Percentiles rank a stretch among this genome's conserved stretches.
Evolutionary conservation across 2,329 filamentous ascomycete species (phyloP).

Genomic region (Pseudocercospora eumusae): DNA sequence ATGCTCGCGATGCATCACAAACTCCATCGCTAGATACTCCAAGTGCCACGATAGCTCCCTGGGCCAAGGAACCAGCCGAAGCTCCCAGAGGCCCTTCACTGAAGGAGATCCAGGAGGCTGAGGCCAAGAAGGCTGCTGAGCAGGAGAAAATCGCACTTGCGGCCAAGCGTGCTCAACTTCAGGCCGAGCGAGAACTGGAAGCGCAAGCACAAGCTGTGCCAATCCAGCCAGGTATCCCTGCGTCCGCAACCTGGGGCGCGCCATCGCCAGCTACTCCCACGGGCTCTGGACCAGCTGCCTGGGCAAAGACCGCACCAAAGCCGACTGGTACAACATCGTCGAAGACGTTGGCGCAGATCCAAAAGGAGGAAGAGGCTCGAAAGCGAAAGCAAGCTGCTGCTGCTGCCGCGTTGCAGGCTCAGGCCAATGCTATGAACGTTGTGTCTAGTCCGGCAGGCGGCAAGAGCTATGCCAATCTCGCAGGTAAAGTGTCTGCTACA

Average conservation of each 20-base stretch:
- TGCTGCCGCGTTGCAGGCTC: conserved; percentile 45
- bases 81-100: conserved; percentile 82
- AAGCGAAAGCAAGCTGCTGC: conserved; percentile 71
- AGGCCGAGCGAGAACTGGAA: conserved; percentile 78
- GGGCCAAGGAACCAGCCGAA: conserved; percentile 81
- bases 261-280: conserved; percentile 65
- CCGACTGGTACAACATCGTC: conserved; percentile 56
- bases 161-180: conserved; percentile 70
- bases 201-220: conserved; percentile 57
- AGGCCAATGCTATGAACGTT: conserved; percentile 47
- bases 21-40: conserved; percentile 69
- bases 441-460: conserved; percentile 54
- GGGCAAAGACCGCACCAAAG: conserved; percentile 66
- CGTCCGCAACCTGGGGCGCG: conserved; percentile 85
- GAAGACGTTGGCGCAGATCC: conserved; percentile 94
- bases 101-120: conserved; percentile 94
- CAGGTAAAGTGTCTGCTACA: conserved; percentile 66
- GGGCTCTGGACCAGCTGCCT: conserved; percentile 55
- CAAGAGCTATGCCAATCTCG: conserved; percentile 94
- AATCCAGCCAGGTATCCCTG: conserved; percentile 73
- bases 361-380: conserved; percentile 88
- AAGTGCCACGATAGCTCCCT: conserved; percentile 79
- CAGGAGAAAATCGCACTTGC: conserved; percentile 78
- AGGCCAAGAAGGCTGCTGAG: conserved; percentile 89
- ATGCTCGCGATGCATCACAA: conserved; percentile 72